Conservation (phyloP, 2,329 filamentous ascomycete genomes). For the Aspergillus piperis region DNA sequence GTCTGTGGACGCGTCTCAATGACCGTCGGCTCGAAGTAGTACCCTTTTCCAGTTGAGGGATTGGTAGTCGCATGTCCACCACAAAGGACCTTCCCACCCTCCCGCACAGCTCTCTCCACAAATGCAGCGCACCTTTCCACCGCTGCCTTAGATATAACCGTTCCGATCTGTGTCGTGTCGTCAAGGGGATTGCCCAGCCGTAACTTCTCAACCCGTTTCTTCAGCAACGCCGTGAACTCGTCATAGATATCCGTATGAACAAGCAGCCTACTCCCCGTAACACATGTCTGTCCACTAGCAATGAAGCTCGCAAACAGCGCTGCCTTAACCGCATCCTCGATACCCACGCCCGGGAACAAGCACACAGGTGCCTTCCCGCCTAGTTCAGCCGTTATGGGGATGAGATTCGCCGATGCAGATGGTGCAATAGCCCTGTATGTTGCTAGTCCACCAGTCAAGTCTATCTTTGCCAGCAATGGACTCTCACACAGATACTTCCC, state of each 20-base stretch:
- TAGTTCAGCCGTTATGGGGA: conserved; percentile 38
- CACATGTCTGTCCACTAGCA: conserved; percentile 58
- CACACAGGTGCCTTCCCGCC: conserved; percentile 42
- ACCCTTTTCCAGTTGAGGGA: conserved; percentile 53
- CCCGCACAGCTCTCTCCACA: conserved; percentile 34
- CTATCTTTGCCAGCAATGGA: conserved; percentile 34
- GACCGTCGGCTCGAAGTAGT: conserved; percentile 53
- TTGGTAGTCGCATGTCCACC: conserved; percentile 47
- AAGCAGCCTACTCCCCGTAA: conserved; percentile 57
- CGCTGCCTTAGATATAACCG: conserved; percentile 55
- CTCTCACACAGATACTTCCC: conserved; percentile 34
- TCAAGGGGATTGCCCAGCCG: conserved; percentile 62
- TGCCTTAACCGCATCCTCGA: conserved; percentile 33
- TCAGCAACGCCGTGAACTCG: conserved; percentile 42
- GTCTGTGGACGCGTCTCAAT: conserved; percentile 29
- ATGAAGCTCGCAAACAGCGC: conserved; percentile 51
- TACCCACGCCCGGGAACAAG: conserved; percentile 35
- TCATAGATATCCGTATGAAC: conserved; percentile 51
- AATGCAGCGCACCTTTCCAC: conserved; percentile 43
- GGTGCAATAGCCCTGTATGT: conserved; percentile 38
- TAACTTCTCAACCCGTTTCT: conserved; percentile 52
- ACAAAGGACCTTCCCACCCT: conserved; percentile 46
- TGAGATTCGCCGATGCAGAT: conserved; percentile 35
- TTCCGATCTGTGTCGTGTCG: conserved; percentile 63
- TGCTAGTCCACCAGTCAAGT: conserved; percentile 36